phyloP scores from a whole-genome alignment of 2,329 filamentous ascomycete genomes.

The Neurospora crassa region DNA sequence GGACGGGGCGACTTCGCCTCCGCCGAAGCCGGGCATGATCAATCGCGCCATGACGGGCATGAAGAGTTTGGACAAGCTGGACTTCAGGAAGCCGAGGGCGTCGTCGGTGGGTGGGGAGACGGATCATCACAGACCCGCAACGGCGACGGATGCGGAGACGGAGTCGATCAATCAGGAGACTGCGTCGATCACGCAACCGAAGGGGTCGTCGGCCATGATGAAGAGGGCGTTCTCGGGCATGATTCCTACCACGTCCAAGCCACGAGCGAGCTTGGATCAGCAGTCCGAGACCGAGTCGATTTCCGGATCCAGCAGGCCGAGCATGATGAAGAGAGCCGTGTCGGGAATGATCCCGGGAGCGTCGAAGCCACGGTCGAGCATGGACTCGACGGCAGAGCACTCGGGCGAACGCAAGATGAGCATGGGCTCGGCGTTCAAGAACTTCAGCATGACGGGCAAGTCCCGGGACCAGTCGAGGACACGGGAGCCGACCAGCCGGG shows the following conservation, averaged over 20 bases:
- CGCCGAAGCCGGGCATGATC: not conserved
- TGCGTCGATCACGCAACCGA: not conserved
- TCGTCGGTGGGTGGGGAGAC: not conserved
- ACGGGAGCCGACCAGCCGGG: not conserved
- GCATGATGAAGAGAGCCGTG: not conserved
- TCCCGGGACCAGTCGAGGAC: not conserved
- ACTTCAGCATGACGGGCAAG: not conserved
- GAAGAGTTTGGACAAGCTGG: not conserved
- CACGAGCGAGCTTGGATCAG: not conserved
- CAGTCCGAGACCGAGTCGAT: not conserved
- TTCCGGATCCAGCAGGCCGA: not conserved
- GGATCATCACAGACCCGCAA: not conserved
- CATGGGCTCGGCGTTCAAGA: not conserved
- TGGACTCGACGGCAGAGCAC: not conserved
- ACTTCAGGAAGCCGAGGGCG: not conserved
- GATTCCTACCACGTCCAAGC: not conserved
- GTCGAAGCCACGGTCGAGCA: not conserved
- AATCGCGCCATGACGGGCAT: not conserved
- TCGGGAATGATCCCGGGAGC: not conserved
- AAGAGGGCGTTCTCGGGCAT: not conserved
- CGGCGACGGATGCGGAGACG: not conserved
- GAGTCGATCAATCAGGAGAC: not conserved
- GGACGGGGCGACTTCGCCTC: not conserved
- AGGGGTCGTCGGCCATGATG: not conserved
- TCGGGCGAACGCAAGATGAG: not conserved